Conservation (phyloP, 495 filamentous ascomycete species). For the Penicillium simplicissimum region DNA sequence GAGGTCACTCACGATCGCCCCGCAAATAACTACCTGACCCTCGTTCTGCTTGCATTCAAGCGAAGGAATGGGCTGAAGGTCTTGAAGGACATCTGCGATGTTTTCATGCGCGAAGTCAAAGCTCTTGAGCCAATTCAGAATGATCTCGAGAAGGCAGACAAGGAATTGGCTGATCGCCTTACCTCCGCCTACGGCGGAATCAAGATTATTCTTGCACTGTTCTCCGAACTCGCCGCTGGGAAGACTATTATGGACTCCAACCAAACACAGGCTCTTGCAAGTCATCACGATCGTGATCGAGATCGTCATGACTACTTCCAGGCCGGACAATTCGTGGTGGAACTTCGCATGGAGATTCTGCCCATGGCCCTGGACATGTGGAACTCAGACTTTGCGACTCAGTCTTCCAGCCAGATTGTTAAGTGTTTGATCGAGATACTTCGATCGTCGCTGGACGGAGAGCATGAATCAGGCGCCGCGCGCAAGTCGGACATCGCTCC, state of each 20-base stretch:
- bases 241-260: slow-evolving; percentile 77
- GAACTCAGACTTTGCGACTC: slow-evolving; percentile 70
- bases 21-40: slow-evolving; percentile 67
- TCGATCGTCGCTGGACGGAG: slow-evolving; percentile 72
- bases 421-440: slow-evolving; percentile 84
- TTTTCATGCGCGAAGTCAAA: slow-evolving; percentile 70
- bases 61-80: slow-evolving; percentile 71
- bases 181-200: slow-evolving; percentile 66
- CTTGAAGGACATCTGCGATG: slow-evolving; percentile 69
- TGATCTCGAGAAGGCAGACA: slow-evolving; percentile 38
- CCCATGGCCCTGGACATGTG: slow-evolving; percentile 78
- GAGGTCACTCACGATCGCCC: slow-evolving; percentile 64
- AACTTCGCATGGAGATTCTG: slow-evolving; percentile 80
- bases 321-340: slow-evolving; percentile 78
- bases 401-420: slow-evolving; percentile 69
- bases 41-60: slow-evolving; percentile 85
- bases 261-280: slow-evolving; percentile 62
- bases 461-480: slow-evolving; percentile 68
- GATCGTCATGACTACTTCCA: slow-evolving; percentile 67
- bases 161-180: slow-evolving; percentile 50
- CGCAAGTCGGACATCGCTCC: slow-evolving; percentile 58
- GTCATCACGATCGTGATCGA: slow-evolving; percentile 54
- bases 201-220: slow-evolving; percentile 83
- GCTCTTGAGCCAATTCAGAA: slow-evolving; percentile 38
- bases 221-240: slow-evolving; percentile 68